Percentiles rank a stretch among this genome's conserved stretches.
phyloP scores from a whole-genome alignment of 495 filamentous ascomycete species.

The Podospora conica region DNA sequence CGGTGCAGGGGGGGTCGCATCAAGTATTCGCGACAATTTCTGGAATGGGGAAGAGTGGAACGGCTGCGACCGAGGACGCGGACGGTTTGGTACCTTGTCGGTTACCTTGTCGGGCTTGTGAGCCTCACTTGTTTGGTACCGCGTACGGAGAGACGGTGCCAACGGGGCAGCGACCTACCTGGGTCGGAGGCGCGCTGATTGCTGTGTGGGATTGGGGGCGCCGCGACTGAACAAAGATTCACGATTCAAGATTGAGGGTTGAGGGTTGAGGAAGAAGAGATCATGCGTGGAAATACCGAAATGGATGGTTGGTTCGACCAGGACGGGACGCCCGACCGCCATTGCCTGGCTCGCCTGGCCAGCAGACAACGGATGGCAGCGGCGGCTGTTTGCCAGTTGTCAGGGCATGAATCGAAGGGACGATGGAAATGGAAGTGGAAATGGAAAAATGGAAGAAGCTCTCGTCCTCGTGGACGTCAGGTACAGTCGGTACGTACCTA shows the following conservation, averaged over 20 bases:
- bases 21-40: conserved; percentile 12
- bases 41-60: conserved; percentile 7
- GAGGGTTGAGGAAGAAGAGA: too few relatives aligned
- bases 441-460: neutral
- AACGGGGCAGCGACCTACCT: neutral
- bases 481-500: neutral
- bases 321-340: neutral
- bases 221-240: neutral
- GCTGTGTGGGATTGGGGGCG: neutral
- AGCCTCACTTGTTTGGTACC: neutral
- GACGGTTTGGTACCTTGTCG: neutral
- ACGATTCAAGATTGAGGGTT: neutral
- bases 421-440: neutral
- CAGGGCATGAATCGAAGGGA: neutral
- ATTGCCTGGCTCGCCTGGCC: too few relatives aligned
- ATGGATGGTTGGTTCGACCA: neutral
- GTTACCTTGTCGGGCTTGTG: too few relatives aligned
- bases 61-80: neutral
- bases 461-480: too few relatives aligned
- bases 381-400: neutral
- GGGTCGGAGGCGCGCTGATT: neutral
- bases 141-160: neutral
- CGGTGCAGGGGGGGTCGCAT: neutral
- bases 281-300: neutral
- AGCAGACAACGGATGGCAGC: neutral